These are phyloP conservation scores for Tardiomyces blankii DNA, from an alignment of 1,139 yeast species.

Conservation along the genomic window DNA sequence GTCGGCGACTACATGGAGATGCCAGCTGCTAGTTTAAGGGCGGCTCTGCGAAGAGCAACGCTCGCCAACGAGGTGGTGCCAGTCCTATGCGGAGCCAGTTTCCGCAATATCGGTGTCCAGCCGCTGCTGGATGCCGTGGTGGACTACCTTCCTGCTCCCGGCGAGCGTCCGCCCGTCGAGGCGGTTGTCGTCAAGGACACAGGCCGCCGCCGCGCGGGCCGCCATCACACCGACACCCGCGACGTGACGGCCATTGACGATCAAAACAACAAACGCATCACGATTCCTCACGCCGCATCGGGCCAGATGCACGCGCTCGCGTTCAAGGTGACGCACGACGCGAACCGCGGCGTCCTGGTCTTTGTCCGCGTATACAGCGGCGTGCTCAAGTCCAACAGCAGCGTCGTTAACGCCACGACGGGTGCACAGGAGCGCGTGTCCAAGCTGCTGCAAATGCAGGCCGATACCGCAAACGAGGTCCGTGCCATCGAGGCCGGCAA, in stretches of 20 bases:
- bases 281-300: constrained; percentile 43
- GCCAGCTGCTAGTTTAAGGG: constrained; percentile 6
- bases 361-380: constrained; percentile 88
- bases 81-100: constrained; percentile 86
- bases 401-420: constrained; percentile 56
- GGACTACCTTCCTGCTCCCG: constrained; percentile 72
- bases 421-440: constrained; percentile 57
- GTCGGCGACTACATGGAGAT: constrained; percentile 42
- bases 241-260: not conserved
- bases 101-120: constrained; percentile 87
- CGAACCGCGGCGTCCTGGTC: constrained; percentile 67
- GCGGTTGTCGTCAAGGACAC: constrained; percentile 12
- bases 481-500: constrained; percentile 57
- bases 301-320: constrained; percentile 72
- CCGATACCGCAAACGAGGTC: constrained; percentile 72
- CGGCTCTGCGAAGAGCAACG: constrained; percentile 57
- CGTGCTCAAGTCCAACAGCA: constrained; percentile 46
- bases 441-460: constrained; percentile 75
- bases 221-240: not conserved
- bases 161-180: constrained; percentile 50
- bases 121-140: constrained; percentile 80
- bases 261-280: constrained; percentile 14
- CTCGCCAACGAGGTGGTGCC: constrained; percentile 53
- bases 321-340: constrained; percentile 82
- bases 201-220: constrained; percentile 1